A percentile compares a stretch with the other conserved stretches of the same genome.
Conservation (phyloP, 805 yeast species). For the Debaryomyces prosopidis region DNA sequence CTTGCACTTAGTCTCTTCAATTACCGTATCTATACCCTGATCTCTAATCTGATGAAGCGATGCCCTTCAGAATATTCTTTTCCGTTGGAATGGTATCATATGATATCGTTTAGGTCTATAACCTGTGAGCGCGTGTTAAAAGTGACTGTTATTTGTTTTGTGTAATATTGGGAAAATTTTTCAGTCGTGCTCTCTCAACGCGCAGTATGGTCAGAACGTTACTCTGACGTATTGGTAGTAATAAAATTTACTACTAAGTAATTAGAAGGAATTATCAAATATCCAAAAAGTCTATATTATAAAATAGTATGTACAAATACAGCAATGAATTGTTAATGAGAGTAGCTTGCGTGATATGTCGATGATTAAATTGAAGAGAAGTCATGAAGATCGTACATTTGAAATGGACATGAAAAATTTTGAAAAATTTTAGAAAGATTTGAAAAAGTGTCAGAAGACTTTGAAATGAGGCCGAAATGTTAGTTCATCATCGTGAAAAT, state of each 20-base stretch:
- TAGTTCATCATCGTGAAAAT: too few species aligned
- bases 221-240: background rate
- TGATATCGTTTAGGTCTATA: constrained; percentile 10
- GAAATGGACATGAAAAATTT: too few species aligned
- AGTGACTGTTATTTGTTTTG: constrained; percentile 8
- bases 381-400: too few species aligned
- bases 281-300: constrained; percentile 3
- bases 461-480: too few species aligned
- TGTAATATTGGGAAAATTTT: constrained; percentile 11
- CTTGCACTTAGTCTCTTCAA: background rate
- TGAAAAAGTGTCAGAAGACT: too few species aligned
- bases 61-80: constrained; percentile 1
- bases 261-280: background rate
- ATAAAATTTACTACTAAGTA: background rate
- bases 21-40: background rate
- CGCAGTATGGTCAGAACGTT: background rate
- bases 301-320: constrained; percentile 5
- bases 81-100: constrained; percentile 7
- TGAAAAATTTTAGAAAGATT: too few species aligned
- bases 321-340: background rate
- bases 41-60: constrained; percentile 3
- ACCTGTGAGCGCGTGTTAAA: background rate
- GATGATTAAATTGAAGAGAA: too few species aligned
- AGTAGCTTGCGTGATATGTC: too few species aligned
- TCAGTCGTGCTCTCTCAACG: constrained; percentile 5